These are phyloP conservation scores for Backusella liffmaniae DNA, from an alignment of 192 early-diverging fungal genomes.

Conservation along the genomic window DNA sequence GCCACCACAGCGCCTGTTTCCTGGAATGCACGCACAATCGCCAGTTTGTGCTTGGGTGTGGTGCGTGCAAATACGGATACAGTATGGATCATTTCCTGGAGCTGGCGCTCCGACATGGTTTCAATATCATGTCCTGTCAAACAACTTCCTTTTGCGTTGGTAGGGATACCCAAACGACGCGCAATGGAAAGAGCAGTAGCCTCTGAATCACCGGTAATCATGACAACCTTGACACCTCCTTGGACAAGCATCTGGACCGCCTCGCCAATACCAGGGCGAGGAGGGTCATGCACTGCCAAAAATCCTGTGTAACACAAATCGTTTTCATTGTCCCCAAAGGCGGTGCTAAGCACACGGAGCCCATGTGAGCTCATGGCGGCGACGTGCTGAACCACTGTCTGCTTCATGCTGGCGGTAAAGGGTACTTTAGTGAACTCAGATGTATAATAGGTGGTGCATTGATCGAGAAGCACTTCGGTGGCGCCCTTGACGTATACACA, in stretches of 20 bases:
- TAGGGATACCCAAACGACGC: constrained; percentile 77
- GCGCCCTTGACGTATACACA: constrained; percentile 81
- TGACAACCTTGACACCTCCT: constrained; percentile 88
- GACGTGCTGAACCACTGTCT: constrained; percentile 57
- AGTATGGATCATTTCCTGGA: constrained; percentile 59
- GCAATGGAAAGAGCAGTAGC: constrained; percentile 92
- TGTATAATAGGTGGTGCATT: constrained; percentile 65
- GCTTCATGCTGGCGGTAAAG: constrained; percentile 56
- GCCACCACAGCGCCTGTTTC: constrained; percentile 84
- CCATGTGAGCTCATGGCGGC: constrained; percentile 74
- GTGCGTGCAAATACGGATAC: constrained; percentile 79
- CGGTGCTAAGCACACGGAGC: constrained; percentile 85
- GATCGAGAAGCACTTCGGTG: constrained; percentile 72
- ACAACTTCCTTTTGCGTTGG: constrained; percentile 59
- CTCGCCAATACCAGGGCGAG: constrained; percentile 71
- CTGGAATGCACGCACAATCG: constrained; percentile 89
- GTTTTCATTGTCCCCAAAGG: constrained; percentile 58
- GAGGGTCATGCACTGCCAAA: constrained; percentile 93
- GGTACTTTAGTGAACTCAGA: constrained; percentile 46
- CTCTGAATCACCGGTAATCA: constrained; percentile 97
- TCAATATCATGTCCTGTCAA: constrained; percentile 74
- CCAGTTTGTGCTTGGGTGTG: constrained; percentile 87
- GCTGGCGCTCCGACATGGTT: constrained; percentile 59
- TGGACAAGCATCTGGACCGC: constrained; percentile 69
- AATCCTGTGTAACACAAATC: constrained; percentile 76